These are phyloP conservation scores for Themeda triandra DNA, from an alignment of 176 grass and related monocot species.

Conservation along the genomic window DNA sequence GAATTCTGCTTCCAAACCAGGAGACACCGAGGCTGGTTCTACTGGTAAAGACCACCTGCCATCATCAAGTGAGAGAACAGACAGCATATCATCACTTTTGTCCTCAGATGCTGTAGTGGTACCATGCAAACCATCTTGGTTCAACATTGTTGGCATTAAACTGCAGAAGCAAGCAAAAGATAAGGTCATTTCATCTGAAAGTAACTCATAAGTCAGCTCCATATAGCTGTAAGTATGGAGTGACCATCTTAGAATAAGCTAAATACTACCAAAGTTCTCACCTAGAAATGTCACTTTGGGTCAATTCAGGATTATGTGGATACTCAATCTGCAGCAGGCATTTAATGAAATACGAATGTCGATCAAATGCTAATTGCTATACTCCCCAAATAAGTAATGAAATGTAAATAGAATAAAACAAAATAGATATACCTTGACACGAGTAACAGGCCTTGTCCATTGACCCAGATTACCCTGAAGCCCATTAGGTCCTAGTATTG, in stretches of 20 bases:
- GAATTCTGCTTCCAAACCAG: slow-evolving; percentile 53
- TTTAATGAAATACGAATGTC: slow-evolving; percentile 14
- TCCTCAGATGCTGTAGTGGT: slow-evolving; percentile 34
- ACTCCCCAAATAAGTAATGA: background rate
- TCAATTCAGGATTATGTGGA: slow-evolving; percentile 68
- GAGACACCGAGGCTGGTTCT: slow-evolving; percentile 40
- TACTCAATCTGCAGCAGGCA: slow-evolving; percentile 75
- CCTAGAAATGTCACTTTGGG: slow-evolving; percentile 62
- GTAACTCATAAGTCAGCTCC: background rate
- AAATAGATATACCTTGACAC: slow-evolving; percentile 73
- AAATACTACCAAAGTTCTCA: slow-evolving; percentile 30
- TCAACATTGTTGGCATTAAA: slow-evolving; percentile 60
- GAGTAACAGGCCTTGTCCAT: slow-evolving; percentile 55
- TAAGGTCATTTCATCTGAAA: slow-evolving; percentile 17
- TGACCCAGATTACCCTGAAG: slow-evolving; percentile 40
- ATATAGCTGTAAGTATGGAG: background rate
- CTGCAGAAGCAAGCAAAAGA: slow-evolving; percentile 28
- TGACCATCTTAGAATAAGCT: slow-evolving; percentile 7
- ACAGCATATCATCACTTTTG: slow-evolving; percentile 70
- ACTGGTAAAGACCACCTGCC: slow-evolving; percentile 68
- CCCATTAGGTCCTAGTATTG: slow-evolving; percentile 86
- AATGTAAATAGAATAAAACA: slow-evolving; percentile 25
- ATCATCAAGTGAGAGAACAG: slow-evolving; percentile 90
- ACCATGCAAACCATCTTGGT: slow-evolving; percentile 44
- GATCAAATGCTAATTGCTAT: background rate